Base-by-base conservation (phyloP, 78 protist genomes). In the Emiliania huxleyi region DNA sequence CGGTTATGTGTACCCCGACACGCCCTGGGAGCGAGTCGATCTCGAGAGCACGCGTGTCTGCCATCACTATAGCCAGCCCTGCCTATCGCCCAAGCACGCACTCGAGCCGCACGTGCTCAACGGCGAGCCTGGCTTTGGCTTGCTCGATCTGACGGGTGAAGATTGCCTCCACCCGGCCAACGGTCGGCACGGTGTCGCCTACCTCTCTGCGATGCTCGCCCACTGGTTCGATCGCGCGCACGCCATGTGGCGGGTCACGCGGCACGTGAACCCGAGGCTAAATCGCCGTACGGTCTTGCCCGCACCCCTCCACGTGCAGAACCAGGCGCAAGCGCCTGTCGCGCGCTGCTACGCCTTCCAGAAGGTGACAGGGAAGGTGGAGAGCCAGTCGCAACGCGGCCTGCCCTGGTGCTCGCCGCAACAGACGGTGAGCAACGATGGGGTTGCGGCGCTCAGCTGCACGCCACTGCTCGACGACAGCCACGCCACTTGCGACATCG, bases 281-380 rank as follows among this genome's bases (percentile, higher is more conserved):
- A 12, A 40, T 19, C 26, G 42, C 40, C 21, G 79, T 1, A 40
- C 79, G 22, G 35, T 40, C 79, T 0, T 15, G 38, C 38, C 79
- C 79, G 5, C 79, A 33, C 42, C 79, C 22, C 40, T 0, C 40
- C 2, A 40, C 3, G 42, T 33, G n/a, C 79, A 3, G 18, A 0
- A 15, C 3, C 18, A n/a, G 22, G 15, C 18, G 79, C 40, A 1
- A 26, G 79, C 79, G 79, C 40, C 3, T 40, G 40, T n/a, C n/a
- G 79, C 79, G 42, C 79, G 79, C 79, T 69, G 79, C 79, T 69
- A 69, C 40, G 79, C 38, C 40, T 69, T 69, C 79, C 38, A 33
- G 29, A 1, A 8, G 8, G 79, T 40, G 79, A 40, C 79, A 48
- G 55, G 23, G 55, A 4, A 48, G 55, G 55, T 48, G 23, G 23